phyloP scores from a whole-genome alignment of 768 basidiomycete genomes.

The Amanita jacksonii region DNA sequence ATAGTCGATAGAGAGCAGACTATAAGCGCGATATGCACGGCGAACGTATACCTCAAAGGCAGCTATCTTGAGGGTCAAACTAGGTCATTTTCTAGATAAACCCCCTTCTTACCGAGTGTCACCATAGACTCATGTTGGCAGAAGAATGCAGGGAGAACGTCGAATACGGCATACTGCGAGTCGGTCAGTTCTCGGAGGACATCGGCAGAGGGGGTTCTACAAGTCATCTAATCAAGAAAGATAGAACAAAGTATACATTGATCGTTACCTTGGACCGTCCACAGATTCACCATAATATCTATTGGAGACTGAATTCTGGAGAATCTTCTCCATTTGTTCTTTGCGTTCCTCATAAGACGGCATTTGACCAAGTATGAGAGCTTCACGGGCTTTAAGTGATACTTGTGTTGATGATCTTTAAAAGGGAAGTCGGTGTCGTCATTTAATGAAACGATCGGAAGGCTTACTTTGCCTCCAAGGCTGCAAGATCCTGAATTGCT shows the following conservation, averaged over 20 bases:
- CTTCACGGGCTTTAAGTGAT: constrained; percentile 92
- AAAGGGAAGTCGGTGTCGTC: constrained; percentile 3
- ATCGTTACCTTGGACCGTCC: constrained; percentile 42
- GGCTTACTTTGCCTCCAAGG: constrained; percentile 77
- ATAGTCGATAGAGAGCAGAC: constrained; percentile 84
- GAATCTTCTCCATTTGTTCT: constrained; percentile 88
- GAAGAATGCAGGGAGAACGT: constrained; percentile 96
- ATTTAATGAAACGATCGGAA: not conserved
- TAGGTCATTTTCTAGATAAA: not conserved
- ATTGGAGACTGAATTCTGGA: constrained; percentile 80
- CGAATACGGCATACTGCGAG: constrained; percentile 93
- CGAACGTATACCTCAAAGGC: constrained; percentile 94
- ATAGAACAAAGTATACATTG: constrained; percentile 7
- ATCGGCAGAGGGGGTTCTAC: constrained; percentile 78
- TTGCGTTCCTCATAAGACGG: constrained; percentile 94
- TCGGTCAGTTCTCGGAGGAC: constrained; percentile 89
- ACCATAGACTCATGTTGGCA: constrained; percentile 78
- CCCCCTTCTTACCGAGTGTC: constrained; percentile 57
- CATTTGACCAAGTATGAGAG: constrained; percentile 91
- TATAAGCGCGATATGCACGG: constrained; percentile 92
- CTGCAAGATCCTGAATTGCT: constrained; percentile 73
- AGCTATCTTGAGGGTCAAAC: constrained; percentile 35
- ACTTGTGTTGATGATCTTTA: constrained; percentile 82
- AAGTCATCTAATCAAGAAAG: not conserved
- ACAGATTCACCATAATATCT: constrained; percentile 87